Conservation (phyloP, 164 flowering plant genomes). For the Annona cherimola region DNA sequence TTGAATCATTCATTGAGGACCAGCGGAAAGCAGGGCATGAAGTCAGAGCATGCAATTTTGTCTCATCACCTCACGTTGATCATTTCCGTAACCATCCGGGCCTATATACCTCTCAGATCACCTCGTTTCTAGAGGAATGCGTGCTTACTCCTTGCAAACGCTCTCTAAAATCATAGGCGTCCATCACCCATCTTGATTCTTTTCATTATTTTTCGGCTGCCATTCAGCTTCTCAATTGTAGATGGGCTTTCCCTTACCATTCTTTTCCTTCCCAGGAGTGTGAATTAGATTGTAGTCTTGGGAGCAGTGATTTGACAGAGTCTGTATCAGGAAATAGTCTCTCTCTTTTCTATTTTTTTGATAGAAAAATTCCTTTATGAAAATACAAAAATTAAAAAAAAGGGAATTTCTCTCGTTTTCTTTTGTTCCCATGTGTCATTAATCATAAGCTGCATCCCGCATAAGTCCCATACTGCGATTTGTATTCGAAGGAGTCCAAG, state of each 20-base stretch:
- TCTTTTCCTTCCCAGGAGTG: neutral
- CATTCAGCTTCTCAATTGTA: neutral
- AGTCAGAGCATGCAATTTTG: constrained; percentile 84
- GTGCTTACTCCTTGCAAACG: constrained; percentile 47
- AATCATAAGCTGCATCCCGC: no score
- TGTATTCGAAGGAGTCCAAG: no score
- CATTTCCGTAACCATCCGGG: constrained; percentile 60
- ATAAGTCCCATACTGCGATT: no score
- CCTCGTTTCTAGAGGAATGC: constrained; percentile 70
- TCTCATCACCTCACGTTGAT: constrained; percentile 93
- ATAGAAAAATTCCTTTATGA: no score
- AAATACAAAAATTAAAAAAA: no score
- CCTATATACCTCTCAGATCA: constrained; percentile 66
- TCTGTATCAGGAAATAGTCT: no score
- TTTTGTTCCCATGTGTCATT: no score
- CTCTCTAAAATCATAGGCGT: constrained; percentile 15
- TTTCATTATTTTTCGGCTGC: neutral
- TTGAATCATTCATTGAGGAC: constrained; percentile 77
- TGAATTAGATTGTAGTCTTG: neutral
- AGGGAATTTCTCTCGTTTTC: no score
- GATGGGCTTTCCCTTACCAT: neutral
- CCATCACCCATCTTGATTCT: neutral
- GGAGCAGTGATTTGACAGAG: neutral
- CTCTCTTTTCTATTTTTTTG: no score
- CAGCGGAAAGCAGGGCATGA: constrained; percentile 71